Base-by-base conservation (phyloP, 768 basidiomycete species). In the Leccinum boreale region DNA sequence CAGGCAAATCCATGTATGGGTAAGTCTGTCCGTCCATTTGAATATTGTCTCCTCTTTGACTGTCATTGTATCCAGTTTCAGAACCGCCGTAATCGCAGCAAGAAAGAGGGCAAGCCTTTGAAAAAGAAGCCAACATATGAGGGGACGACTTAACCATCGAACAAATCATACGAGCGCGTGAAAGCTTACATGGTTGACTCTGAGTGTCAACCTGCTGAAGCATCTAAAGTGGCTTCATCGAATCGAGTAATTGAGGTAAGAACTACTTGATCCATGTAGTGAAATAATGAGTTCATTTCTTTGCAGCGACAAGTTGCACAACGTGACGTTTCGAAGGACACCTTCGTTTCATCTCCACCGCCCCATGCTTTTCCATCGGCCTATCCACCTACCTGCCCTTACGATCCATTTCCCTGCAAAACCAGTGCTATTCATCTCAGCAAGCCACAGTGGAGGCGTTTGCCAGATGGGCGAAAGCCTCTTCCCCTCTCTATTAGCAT, bases 321-420 rank as follows among this genome's bases (percentile, higher is more conserved):
- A 12, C 4, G 26, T 12, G 8, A 36, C 0, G 0, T 17, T 4
- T 23, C 9, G 0, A 31, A 46, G 17, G 23, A 58, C 5, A 19
- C 5, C 0, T 53, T 65, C 12, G 0, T 5, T 1, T 52, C 44
- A 4, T 12, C 50, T 26, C n/a, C 65, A 1, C 66, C 65, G 7
- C 39, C 26, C 1, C 66, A 66, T 15, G 60, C 58, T 0, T 66
- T 67, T 46, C 65, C 65, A 0, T 62, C 60, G 0, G 1, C 29
- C 8, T 66, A 66, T 36, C 65, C 65, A 8, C 56, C 60, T 0
- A 50, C 3, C 2, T 67, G 66, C 21, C 10, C 5, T 45, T 55
- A 67, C 5, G 58, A 66, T 28, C 65, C 65, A 12, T 66, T 66
- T 4, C 66, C 58, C 0, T 62, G 60, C 54, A 65, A 65, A 56